phyloP scores from a whole-genome alignment of 2,329 filamentous ascomycete species.

The Cordyceps militaris region DNA sequence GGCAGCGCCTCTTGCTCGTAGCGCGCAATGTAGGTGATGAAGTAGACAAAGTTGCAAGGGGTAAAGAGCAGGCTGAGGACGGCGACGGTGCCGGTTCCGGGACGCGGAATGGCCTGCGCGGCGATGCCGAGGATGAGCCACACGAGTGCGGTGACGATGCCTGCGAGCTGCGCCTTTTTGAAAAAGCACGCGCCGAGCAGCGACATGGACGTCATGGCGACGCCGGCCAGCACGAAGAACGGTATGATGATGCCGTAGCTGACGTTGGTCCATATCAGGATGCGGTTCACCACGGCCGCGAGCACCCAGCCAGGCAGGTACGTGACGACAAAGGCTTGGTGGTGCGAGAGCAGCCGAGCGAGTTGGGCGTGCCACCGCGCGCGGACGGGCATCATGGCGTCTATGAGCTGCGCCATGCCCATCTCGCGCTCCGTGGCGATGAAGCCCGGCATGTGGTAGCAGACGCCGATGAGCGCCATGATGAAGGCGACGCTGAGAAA shows the following conservation, averaged over 20 bases:
- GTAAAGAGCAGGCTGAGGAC: constrained; percentile 70
- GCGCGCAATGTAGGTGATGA: constrained; percentile 63
- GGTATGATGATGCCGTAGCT: constrained; percentile 56
- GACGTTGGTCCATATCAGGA: constrained; percentile 34
- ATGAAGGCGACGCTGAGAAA: constrained; percentile 62
- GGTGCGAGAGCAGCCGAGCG: constrained; percentile 47
- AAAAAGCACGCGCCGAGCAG: constrained; percentile 73
- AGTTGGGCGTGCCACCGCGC: constrained; percentile 39
- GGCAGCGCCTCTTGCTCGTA: constrained; percentile 56
- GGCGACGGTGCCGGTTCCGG: constrained; percentile 53
- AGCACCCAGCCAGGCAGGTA: constrained; percentile 41
- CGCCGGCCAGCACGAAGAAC: constrained; percentile 64
- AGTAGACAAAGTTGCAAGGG: constrained; percentile 77
- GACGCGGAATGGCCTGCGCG: constrained; percentile 61
- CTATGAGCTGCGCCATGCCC: constrained; percentile 66
- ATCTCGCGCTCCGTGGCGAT: constrained; percentile 63
- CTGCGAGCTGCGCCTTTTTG: constrained; percentile 72
- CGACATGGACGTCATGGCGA: constrained; percentile 67
- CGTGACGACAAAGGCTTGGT: constrained; percentile 60
- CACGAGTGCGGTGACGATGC: constrained; percentile 64
- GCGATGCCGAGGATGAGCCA: constrained; percentile 68
- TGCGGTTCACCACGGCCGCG: constrained; percentile 32
- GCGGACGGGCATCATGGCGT: constrained; percentile 65
- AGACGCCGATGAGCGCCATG: constrained; percentile 60
- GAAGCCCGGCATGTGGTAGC: constrained; percentile 64